Conservation (phyloP, 208 protist species). For the Trypanosoma rangeli region DNA sequence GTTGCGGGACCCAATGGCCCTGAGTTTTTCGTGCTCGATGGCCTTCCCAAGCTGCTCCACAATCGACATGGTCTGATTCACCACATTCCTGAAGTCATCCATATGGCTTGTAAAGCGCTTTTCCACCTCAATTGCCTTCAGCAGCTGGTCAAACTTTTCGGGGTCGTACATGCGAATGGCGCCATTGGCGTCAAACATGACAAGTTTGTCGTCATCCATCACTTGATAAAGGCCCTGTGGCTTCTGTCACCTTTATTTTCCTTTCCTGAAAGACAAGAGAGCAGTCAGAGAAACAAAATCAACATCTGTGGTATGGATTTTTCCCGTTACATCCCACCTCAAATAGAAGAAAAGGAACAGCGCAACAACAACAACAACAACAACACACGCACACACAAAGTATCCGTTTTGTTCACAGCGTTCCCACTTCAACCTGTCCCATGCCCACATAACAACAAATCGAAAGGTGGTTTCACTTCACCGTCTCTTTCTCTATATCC, state of each 20-base stretch:
- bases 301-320: neutral
- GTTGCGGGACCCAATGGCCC: constrained; percentile 83
- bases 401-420: too few relatives aligned
- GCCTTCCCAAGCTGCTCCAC: constrained; percentile 73
- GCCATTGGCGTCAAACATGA: constrained; percentile 90
- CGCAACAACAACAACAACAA: too few relatives aligned
- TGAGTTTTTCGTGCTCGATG: constrained; percentile 88
- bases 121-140: constrained; percentile 73
- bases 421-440: neutral
- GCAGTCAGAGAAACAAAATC: neutral
- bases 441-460: constrained; percentile 2
- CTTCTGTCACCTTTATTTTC: neutral
- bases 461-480: neutral
- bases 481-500: neutral
- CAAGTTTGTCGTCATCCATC: constrained; percentile 84
- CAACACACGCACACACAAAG: too few relatives aligned
- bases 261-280: neutral
- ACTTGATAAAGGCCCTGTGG: neutral
- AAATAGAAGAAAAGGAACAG: too few relatives aligned
- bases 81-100: constrained; percentile 82
- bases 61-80: constrained; percentile 80
- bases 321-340: neutral
- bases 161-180: constrained; percentile 91
- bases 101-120: constrained; percentile 76
- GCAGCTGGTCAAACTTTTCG: constrained; percentile 85